Conservation (phyloP, 371 early-diverging fungal genomes). For the Mucor circinelloides region DNA sequence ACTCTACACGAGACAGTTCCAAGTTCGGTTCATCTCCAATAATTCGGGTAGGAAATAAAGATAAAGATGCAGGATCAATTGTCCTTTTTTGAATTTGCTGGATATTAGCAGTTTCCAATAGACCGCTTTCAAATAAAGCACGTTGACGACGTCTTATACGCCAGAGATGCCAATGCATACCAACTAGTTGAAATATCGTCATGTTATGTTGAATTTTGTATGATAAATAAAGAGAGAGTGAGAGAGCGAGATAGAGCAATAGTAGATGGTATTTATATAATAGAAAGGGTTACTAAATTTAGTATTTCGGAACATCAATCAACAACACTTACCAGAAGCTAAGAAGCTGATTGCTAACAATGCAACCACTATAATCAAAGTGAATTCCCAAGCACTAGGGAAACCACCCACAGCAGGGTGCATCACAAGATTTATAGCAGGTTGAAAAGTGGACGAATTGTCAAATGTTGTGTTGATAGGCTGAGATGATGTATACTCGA, state of each 20-base stretch:
- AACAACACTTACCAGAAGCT: constrained; percentile 48
- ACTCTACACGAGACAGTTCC: constrained; percentile 12
- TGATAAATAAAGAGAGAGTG: constrained; percentile 9
- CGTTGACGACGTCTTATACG: constrained; percentile 48
- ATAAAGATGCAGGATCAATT: constrained; percentile 33
- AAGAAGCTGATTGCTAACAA: constrained; percentile 54
- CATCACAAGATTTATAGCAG: constrained; percentile 31
- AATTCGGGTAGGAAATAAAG: constrained; percentile 42
- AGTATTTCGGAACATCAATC: constrained; percentile 11
- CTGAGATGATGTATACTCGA: constrained; percentile 18
- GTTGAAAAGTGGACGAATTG: constrained; percentile 22
- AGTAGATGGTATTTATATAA: neutral
- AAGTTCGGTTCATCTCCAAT: constrained; percentile 27
- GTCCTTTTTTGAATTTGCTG: constrained; percentile 21
- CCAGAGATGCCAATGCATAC: constrained; percentile 57
- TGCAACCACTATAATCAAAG: constrained; percentile 58
- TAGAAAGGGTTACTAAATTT: constrained; percentile 6
- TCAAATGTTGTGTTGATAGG: constrained; percentile 15
- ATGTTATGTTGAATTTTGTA: neutral
- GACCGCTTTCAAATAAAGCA: constrained; percentile 37
- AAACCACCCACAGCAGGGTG: constrained; percentile 48
- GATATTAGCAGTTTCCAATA: constrained; percentile 14
- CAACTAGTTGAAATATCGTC: constrained; percentile 30
- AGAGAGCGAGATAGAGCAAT: neutral
- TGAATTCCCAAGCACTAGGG: constrained; percentile 62